Percentiles rank a stretch among this genome's conserved stretches.
These are phyloP conservation scores for Phialophora macrospora DNA, from an alignment of 2,329 filamentous ascomycete species.

Conservation along the genomic window DNA sequence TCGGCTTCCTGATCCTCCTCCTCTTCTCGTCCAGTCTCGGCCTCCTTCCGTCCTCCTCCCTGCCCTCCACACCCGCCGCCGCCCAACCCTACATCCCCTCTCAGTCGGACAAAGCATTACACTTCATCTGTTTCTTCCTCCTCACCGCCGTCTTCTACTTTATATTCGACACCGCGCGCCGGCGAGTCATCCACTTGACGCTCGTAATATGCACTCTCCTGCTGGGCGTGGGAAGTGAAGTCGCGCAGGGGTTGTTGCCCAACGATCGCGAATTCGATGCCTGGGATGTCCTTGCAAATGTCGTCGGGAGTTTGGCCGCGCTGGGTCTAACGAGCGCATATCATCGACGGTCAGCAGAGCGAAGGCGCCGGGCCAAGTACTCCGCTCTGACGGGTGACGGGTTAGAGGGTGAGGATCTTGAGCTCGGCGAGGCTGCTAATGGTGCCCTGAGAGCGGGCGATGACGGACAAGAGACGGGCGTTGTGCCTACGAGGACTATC, in stretches of 20 bases:
- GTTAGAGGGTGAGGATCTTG: constrained; percentile 66
- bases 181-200: constrained; percentile 82
- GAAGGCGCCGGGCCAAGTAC: constrained; percentile 73
- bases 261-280: constrained; percentile 75
- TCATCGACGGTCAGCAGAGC: constrained; percentile 92
- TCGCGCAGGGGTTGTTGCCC: constrained; percentile 67
- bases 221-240: constrained; percentile 61
- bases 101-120: constrained; percentile 89
- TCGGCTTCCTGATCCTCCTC: constrained; percentile 69
- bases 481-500: constrained; percentile 51
- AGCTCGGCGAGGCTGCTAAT: constrained; percentile 60
- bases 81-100: constrained; percentile 54
- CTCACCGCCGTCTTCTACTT: constrained; percentile 90
- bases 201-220: constrained; percentile 75
- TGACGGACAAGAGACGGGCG: constrained; percentile 39
- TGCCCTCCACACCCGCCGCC: constrained; percentile 41
- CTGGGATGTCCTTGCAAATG: constrained; percentile 85
- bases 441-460: constrained; percentile 17
- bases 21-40: constrained; percentile 79
- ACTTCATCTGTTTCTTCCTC: constrained; percentile 85
- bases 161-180: constrained; percentile 88
- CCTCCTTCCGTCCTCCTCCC: constrained; percentile 62
- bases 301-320: constrained; percentile 74
- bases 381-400: constrained; percentile 68
- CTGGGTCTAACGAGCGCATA: constrained; percentile 85